phyloP scores from a whole-genome alignment of 2,329 filamentous ascomycete species.

The Penicillium sp. region DNA sequence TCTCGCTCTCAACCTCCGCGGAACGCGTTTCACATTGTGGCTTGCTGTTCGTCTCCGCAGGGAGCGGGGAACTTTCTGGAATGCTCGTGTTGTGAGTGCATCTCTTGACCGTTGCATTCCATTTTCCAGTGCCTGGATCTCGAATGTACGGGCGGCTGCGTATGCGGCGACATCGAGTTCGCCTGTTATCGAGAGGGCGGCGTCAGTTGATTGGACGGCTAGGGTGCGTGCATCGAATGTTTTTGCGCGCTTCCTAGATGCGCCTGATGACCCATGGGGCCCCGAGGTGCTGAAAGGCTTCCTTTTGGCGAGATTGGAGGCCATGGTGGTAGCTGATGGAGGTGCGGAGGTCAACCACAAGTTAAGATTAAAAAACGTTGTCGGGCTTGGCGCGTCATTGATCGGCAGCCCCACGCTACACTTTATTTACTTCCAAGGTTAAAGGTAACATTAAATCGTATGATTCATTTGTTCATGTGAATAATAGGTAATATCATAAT shows the following conservation, averaged over 20 bases:
- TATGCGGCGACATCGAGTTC: constrained; percentile 84
- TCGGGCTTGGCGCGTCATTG: constrained; percentile 27
- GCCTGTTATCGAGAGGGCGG: constrained; percentile 61
- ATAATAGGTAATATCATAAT: too few relatives aligned
- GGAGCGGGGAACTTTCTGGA: constrained; percentile 84
- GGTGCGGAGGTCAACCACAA: constrained; percentile 7
- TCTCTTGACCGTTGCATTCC: constrained; percentile 75
- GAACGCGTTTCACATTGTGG: constrained; percentile 90
- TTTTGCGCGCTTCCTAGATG: constrained; percentile 45
- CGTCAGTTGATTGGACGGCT: constrained; percentile 46
- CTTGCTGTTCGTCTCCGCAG: constrained; percentile 86
- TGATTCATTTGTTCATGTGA: too few relatives aligned
- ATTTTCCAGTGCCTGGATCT: constrained; percentile 80
- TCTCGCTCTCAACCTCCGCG: constrained; percentile 68
- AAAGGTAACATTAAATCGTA: too few relatives aligned
- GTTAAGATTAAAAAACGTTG: constrained; percentile 19
- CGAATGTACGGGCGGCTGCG: constrained; percentile 79
- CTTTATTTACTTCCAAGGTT: not conserved
- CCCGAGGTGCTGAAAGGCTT: constrained; percentile 25
- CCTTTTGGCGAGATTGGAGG: constrained; percentile 34
- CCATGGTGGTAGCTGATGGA: constrained; percentile 29
- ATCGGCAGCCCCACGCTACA: constrained; percentile 13
- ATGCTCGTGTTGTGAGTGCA: constrained; percentile 67
- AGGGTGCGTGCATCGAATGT: constrained; percentile 44
- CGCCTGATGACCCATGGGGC: constrained; percentile 24